phyloP scores from a whole-genome alignment of 208 protist species.

The Leishmania mexicana region DNA sequence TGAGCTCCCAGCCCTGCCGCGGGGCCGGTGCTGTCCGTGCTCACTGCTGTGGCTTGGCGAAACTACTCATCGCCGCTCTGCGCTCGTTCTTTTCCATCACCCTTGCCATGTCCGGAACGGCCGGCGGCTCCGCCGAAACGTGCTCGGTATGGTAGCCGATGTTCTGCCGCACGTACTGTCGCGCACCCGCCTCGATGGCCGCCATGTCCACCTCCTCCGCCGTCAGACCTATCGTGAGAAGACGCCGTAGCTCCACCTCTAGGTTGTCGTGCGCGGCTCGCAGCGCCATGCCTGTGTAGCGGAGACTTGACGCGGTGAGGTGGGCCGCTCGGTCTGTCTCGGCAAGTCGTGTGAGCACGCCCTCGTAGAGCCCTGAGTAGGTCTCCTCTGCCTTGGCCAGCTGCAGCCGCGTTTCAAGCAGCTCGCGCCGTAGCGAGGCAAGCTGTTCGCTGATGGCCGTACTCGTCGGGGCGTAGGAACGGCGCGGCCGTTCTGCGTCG shows the following conservation, averaged over 20 bases:
- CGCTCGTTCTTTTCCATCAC: neutral
- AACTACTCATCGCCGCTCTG: neutral
- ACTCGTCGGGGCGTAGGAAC: constrained; percentile 1
- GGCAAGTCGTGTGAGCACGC: constrained; percentile 46
- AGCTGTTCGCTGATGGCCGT: constrained; percentile 29
- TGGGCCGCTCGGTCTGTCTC: constrained; percentile 56
- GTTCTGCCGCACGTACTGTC: constrained; percentile 76
- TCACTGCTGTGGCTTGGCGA: neutral
- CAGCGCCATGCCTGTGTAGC: constrained; percentile 81
- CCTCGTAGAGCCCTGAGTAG: constrained; percentile 18
- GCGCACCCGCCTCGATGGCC: constrained; percentile 72
- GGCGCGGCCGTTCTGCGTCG: neutral
- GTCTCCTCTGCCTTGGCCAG: constrained; percentile 38
- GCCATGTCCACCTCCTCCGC: constrained; percentile 53
- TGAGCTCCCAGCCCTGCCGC: neutral
- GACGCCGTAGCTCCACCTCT: constrained; percentile 73
- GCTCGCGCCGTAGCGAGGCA: constrained; percentile 34
- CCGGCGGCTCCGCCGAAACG: constrained; percentile 40
- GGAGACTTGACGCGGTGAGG: constrained; percentile 51
- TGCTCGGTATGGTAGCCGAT: constrained; percentile 76
- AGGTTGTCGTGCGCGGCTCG: constrained; percentile 61
- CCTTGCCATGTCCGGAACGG: constrained; percentile 17
- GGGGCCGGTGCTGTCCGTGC: neutral
- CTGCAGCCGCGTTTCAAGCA: constrained; percentile 61
- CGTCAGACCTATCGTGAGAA: constrained; percentile 57